These are phyloP conservation scores for Arthroderma sp. DNA, from an alignment of 2,329 filamentous ascomycete genomes.

Conservation along the genomic window DNA sequence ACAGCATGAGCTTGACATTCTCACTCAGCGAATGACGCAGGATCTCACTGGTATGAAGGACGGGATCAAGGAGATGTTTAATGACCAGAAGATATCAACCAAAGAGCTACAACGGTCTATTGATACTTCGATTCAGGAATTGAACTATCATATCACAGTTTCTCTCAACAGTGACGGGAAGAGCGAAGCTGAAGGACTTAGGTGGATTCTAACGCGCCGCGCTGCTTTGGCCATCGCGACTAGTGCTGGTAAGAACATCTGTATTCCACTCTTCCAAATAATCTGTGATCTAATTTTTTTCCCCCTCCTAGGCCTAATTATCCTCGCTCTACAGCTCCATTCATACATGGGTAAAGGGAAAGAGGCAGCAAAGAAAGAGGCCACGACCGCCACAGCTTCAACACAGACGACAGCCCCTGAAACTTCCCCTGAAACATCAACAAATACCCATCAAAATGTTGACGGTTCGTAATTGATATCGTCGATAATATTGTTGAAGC, in stretches of 20 bases:
- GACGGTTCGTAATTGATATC: too few species aligned
- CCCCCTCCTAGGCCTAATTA: constrained; percentile 31
- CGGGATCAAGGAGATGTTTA: constrained; percentile 88
- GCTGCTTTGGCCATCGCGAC: constrained; percentile 46
- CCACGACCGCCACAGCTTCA: constrained; percentile 5
- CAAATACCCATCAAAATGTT: too few species aligned
- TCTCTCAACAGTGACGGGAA: constrained; percentile 78
- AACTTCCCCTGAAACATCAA: too few species aligned
- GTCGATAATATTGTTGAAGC: too few species aligned
- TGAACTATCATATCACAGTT: constrained; percentile 94
- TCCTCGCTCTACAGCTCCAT: constrained; percentile 33
- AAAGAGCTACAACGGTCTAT: constrained; percentile 73
- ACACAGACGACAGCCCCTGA: too few species aligned
- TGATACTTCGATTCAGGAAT: constrained; percentile 80
- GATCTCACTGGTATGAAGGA: constrained; percentile 73
- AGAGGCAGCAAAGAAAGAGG: constrained; percentile 22
- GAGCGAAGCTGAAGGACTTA: constrained; percentile 77
- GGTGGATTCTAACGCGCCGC: constrained; percentile 67
- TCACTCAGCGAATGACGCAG: constrained; percentile 72
- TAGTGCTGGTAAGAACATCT: constrained; percentile 30
- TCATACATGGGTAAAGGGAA: constrained; percentile 26
- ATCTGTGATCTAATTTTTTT: constrained; percentile 1
- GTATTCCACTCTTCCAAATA: neutral
- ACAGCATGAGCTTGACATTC: constrained; percentile 90
- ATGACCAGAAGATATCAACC: constrained; percentile 87